Conservation (phyloP, 148 eudicot genomes). For the Persicaria maculosa region DNA sequence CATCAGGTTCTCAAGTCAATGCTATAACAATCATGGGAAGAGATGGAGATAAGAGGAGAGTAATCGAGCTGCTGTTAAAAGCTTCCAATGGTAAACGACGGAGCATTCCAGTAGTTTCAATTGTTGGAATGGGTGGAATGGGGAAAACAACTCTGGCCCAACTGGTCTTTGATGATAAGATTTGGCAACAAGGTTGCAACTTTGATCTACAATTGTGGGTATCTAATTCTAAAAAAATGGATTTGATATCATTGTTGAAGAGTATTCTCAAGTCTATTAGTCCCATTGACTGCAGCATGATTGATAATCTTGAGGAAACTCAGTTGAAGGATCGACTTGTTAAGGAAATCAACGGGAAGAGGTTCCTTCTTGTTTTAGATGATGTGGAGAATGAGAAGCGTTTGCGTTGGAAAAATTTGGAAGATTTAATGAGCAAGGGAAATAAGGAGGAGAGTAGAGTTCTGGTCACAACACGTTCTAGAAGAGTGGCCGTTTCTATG, state of each 20-base stretch:
- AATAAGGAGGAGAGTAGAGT: conserved; percentile 21
- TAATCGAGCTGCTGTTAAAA: conserved; percentile 11
- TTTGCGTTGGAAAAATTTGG: conserved; percentile 14
- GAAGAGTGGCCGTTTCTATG: conserved; percentile 6
- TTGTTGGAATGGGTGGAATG: too few relatives aligned
- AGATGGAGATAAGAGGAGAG: conserved; percentile 20
- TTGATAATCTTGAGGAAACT: conserved; percentile 7
- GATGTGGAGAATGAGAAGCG: conserved; percentile 29
- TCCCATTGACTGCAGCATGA: neutral
- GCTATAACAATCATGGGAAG: conserved; percentile 23
- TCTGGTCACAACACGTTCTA: conserved; percentile 34
- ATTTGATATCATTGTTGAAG: conserved; percentile 12
- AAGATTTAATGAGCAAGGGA: conserved; percentile 13
- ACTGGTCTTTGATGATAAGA: too few relatives aligned
- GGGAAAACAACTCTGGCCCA: too few relatives aligned
- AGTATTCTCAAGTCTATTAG: too few relatives aligned
- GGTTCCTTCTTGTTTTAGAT: conserved; percentile 19
- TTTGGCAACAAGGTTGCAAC: too few relatives aligned
- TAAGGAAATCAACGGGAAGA: neutral
- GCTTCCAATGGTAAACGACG: too few relatives aligned
- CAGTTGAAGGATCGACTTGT: conserved; percentile 12
- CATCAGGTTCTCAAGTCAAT: conserved; percentile 17
- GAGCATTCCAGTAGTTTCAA: too few relatives aligned
- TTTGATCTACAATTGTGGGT: too few relatives aligned
- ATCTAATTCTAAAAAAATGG: neutral